phyloP scores from a whole-genome alignment of 2,329 filamentous ascomycete genomes.

The Alternaria panax region DNA sequence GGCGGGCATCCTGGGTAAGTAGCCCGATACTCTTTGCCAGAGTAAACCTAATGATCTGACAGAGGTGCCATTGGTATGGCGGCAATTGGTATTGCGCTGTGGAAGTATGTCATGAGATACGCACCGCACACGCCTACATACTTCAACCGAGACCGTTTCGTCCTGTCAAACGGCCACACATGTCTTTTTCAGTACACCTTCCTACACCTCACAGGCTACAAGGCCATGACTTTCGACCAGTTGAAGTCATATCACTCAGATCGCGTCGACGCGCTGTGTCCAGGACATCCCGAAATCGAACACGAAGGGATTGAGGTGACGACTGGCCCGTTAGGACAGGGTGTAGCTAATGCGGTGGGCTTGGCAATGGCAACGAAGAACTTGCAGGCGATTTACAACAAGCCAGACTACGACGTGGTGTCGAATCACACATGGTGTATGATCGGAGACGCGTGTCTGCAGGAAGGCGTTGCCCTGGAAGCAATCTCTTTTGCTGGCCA shows the following conservation, averaged over 20 bases:
- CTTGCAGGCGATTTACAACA: constrained; percentile 68
- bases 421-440: constrained; percentile 64
- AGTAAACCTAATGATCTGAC: not conserved
- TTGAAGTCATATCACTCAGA: constrained; percentile 63
- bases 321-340: constrained; percentile 66
- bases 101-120: constrained; percentile 69
- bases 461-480: constrained; percentile 66
- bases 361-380: constrained; percentile 63
- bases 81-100: constrained; percentile 67
- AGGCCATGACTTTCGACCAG: constrained; percentile 63
- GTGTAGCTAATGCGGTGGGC: constrained; percentile 64
- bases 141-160: constrained; percentile 69
- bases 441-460: constrained; percentile 64
- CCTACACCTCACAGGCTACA: constrained; percentile 62
- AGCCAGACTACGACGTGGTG: constrained; percentile 55
- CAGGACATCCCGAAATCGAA: constrained; percentile 66
- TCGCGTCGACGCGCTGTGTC: constrained; percentile 58
- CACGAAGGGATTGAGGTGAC: constrained; percentile 65
- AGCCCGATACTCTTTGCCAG: not conserved
- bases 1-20: constrained; percentile 69
- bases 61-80: constrained; percentile 63
- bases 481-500: constrained; percentile 65
- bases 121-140: constrained; percentile 62
- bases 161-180: constrained; percentile 67
- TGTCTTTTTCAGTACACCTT: constrained; percentile 63